Base-by-base conservation (phyloP, 1,284 basidiomycete species). In the Cerrena zonata region DNA sequence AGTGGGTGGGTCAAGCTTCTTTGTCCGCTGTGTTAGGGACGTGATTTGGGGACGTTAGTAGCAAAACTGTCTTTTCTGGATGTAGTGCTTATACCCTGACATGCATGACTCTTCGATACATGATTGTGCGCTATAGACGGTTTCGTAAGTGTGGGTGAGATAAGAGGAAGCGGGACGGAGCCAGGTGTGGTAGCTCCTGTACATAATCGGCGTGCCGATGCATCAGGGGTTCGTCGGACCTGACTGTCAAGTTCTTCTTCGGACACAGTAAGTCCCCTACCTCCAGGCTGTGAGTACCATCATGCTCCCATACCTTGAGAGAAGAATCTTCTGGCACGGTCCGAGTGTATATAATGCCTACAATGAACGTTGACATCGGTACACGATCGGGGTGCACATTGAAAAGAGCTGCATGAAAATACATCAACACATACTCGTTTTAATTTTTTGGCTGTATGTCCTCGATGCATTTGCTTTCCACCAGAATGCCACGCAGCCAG, bases 131-230 rank as follows among this genome's bases (percentile, higher is more conserved):
- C 45, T 30, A 45, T 18, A 4, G 22, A 22, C 3, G 47, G 40
- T 10, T 49, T 49, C 18, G 18, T 23, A 5, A 49, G 19, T 15
- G 23, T 42, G 5, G 39, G 39, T 15, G 37, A 27, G 15, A 49
- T 42, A 25, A 41, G 13, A 5, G 25, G 37, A 15, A 49, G 5
- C 5, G 47, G 39, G 24, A 49, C 30, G 5, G 39, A 42, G 15
- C 47, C 38, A n/a, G 40, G 47, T 18, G 41, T 39, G 10, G 19
- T 25, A 19, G 22, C 42, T 18, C 47, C 47, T 15, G 47, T 49
- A 10, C 37, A 22, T 5, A 49, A 39, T 21, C 7, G 19, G 27
- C 42, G 37, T 5, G 47, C 39, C 18, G 47, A 49, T 5, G 47
- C 47, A 5, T 41, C 25, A 7, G 47, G 47, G 21, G 25, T 37